Evolutionary conservation across 192 early-diverging fungal genomes (phyloP).

Genomic region (Pilaira anomala): DNA sequence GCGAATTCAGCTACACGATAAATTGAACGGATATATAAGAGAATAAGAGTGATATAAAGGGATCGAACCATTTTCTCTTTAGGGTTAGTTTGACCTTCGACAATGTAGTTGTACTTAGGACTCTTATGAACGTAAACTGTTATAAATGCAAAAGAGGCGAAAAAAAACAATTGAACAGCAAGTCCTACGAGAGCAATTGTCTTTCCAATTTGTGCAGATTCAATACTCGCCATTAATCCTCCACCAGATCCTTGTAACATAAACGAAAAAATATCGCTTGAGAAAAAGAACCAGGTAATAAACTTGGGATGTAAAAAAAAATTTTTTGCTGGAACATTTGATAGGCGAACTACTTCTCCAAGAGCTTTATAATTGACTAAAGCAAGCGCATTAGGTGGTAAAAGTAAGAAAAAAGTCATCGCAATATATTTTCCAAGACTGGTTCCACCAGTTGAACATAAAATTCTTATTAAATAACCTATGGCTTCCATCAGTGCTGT

Average conservation of each 20-base stretch:
- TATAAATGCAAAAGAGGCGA: neutral
- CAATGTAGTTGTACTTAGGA: neutral
- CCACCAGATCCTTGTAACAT: neutral
- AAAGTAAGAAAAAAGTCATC: neutral
- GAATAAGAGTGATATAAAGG: neutral
- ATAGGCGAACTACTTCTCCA: conserved; percentile 6
- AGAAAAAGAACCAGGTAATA: conserved; percentile 12
- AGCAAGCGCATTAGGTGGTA: conserved; percentile 2
- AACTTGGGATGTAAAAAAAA: conserved; percentile 5
- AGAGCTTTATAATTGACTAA: conserved; percentile 6
- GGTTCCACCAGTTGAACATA: neutral
- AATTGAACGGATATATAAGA: neutral
- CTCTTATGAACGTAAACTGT: neutral
- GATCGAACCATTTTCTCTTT: neutral
- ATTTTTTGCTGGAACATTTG: neutral
- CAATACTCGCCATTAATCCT: neutral
- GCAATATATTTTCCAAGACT: neutral
- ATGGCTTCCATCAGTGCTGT: neutral
- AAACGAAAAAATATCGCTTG: conserved; percentile 5
- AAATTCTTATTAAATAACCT: neutral
- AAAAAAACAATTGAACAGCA: neutral
- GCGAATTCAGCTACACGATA: conserved; percentile 4
- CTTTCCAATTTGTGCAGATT: neutral
- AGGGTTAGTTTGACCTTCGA: neutral
- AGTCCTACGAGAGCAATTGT: neutral